A percentile compares a stretch with the other conserved stretches of the same genome.
Conservation (phyloP, 179 eudicot species). For the Actinidia polygama region DNA sequence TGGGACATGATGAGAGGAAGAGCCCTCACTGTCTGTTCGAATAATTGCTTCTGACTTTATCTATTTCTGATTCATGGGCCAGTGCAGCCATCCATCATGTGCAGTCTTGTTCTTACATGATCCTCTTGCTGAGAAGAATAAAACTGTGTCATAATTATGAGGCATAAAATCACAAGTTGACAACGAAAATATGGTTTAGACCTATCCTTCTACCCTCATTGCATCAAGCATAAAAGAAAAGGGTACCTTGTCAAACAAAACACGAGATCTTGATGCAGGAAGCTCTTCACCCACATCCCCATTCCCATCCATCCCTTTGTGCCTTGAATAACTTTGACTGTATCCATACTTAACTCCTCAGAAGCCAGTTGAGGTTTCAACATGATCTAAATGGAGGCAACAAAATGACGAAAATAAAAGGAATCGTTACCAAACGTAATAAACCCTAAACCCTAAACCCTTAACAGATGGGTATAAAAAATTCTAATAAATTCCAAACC, state of each 20-base stretch:
- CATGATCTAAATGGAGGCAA: slow-evolving; percentile 41
- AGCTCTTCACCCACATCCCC: not conserved
- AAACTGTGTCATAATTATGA: not conserved
- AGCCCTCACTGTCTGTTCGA: not conserved
- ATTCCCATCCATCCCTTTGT: slow-evolving; percentile 11
- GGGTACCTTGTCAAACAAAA: not conserved
- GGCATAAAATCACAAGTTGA: not conserved
- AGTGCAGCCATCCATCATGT: slow-evolving; percentile 21
- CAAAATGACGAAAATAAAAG: too few species aligned
- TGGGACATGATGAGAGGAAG: slow-evolving; percentile 19
- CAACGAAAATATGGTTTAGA: not conserved
- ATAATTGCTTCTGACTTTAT: not conserved
- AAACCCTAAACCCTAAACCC: too few species aligned
- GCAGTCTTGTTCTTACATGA: slow-evolving; percentile 13
- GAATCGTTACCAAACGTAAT: too few species aligned
- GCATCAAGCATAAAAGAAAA: not conserved
- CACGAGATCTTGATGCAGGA: slow-evolving; percentile 7
- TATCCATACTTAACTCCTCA: slow-evolving; percentile 44
- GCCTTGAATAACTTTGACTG: slow-evolving; percentile 39
- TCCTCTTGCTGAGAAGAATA: slow-evolving; percentile 12
- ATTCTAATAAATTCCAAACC: too few species aligned
- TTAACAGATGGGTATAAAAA: too few species aligned
- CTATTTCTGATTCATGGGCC: slow-evolving; percentile 12
- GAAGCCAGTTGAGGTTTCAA: slow-evolving; percentile 49
- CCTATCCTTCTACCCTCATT: too few species aligned